Evolutionary conservation across 495 filamentous ascomycete genomes (phyloP).

Genomic region (Lophium mytilinum): DNA sequence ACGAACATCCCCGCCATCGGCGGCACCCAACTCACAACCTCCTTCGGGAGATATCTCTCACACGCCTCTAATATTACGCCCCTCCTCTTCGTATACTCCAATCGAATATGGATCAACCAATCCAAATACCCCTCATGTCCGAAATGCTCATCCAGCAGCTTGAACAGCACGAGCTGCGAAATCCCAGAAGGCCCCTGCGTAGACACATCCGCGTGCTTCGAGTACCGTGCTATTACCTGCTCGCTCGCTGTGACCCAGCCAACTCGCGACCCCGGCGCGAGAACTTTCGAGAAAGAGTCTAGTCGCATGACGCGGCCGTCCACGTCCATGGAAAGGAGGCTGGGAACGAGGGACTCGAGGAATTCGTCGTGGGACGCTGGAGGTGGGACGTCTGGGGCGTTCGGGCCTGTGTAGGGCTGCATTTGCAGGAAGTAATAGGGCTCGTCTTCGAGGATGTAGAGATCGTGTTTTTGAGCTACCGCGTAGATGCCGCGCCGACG

Average conservation of each 20-base stretch:
- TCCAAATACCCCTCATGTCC: constrained; percentile 84
- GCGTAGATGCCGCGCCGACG: constrained; percentile 65
- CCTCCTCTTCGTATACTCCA: constrained; percentile 72
- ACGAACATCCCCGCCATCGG: constrained; percentile 97
- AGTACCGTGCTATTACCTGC: constrained; percentile 73
- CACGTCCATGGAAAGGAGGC: constrained; percentile 52
- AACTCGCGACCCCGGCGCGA: constrained; percentile 51
- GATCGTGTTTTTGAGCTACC: constrained; percentile 70
- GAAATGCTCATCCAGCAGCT: constrained; percentile 89
- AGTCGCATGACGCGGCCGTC: constrained; percentile 62
- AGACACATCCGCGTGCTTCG: constrained; percentile 66
- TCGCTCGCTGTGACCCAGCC: constrained; percentile 69
- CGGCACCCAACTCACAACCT: constrained; percentile 73
- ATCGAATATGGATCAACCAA: constrained; percentile 80
- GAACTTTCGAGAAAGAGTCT: constrained; percentile 63
- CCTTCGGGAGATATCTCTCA: constrained; percentile 65
- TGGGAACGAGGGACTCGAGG: constrained; percentile 52
- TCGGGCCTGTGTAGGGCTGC: constrained; percentile 62
- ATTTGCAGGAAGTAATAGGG: constrained; percentile 97
- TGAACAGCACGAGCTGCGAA: constrained; percentile 74
- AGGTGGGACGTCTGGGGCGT: constrained; percentile 42
- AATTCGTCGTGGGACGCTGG: constrained; percentile 52
- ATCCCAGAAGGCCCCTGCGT: constrained; percentile 79
- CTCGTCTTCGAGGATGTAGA: constrained; percentile 89
- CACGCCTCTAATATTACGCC: constrained; percentile 75